Evolutionary conservation across 208 protist genomes (phyloP).

Genomic region (Trypanosoma conorhini): DNA sequence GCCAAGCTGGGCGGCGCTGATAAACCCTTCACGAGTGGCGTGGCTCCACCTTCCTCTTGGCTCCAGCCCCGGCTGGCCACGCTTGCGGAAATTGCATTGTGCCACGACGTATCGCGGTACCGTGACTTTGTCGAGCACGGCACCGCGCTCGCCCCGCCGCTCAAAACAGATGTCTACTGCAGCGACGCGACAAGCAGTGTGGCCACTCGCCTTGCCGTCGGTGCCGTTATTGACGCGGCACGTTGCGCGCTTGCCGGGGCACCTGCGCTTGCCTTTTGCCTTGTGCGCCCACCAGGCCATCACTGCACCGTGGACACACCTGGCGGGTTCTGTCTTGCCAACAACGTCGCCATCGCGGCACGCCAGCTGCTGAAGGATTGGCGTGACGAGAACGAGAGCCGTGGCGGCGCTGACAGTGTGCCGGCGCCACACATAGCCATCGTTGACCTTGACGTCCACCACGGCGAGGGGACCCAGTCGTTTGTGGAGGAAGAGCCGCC

Average conservation of each 20-base stretch:
- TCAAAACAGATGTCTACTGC: slow-evolving; percentile 83
- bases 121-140: slow-evolving; percentile 51
- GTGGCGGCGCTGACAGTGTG: neutral
- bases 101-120: slow-evolving; percentile 53
- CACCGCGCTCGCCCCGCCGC: slow-evolving; percentile 30
- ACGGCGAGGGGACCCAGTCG: slow-evolving; percentile 91
- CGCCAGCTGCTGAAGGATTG: slow-evolving; percentile 39
- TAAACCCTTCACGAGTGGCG: neutral
- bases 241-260: slow-evolving; percentile 30
- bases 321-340: slow-evolving; percentile 88
- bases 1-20: neutral
- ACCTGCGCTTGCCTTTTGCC: slow-evolving; percentile 66
- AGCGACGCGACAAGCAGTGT: slow-evolving; percentile 56
- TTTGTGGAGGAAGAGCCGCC: slow-evolving; percentile 71
- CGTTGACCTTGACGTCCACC: slow-evolving; percentile 93
- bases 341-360: slow-evolving; percentile 87
- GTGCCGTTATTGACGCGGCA: slow-evolving; percentile 66
- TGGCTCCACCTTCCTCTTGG: slow-evolving; percentile 24
- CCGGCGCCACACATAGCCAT: slow-evolving; percentile 59
- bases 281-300: slow-evolving; percentile 92
- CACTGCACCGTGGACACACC: slow-evolving; percentile 70
- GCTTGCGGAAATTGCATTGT: slow-evolving; percentile 55
- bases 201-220: slow-evolving; percentile 57
- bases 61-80: slow-evolving; percentile 63
- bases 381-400: slow-evolving; percentile 10